These are phyloP conservation scores for Cercospora citrullina DNA, from an alignment of 2,329 filamentous ascomycete species.

Conservation along the genomic window DNA sequence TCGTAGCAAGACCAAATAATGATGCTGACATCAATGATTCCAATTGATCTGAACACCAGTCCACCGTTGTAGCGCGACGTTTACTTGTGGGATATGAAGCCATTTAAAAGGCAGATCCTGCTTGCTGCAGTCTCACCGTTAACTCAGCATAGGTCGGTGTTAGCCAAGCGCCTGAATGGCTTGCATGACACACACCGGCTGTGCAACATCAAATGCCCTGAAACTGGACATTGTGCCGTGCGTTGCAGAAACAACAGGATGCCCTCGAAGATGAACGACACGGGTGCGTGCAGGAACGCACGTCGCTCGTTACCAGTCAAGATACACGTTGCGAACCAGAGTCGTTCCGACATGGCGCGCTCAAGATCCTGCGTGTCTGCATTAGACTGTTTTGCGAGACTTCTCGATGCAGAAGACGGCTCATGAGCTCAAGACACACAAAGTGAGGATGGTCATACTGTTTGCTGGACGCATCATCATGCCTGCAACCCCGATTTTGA, in stretches of 20 bases:
- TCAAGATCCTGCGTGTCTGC: neutral
- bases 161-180: conserved; percentile 1
- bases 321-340: neutral
- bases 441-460: neutral
- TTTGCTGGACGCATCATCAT: neutral
- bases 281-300: conserved; percentile 6
- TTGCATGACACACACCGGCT: conserved; percentile 11
- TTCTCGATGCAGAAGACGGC: neutral
- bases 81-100: neutral
- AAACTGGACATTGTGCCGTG: neutral
- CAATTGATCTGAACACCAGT: neutral
- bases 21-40: too few relatives aligned
- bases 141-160: neutral
- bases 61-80: neutral
- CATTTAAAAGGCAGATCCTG: neutral
- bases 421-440: neutral
- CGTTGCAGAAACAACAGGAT: conserved; percentile 4
- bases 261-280: neutral
- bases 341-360: neutral
- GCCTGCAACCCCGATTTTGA: neutral
- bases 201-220: conserved; percentile 6
- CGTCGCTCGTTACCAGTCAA: conserved; percentile 5
- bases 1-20: conserved; percentile 6
- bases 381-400: neutral
- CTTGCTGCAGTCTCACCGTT: neutral